A percentile compares a stretch with the other conserved stretches of the same genome.
These are phyloP conservation scores for Graphilbum sp. DNA, from an alignment of 2,329 filamentous ascomycete species.

Conservation along the genomic window DNA sequence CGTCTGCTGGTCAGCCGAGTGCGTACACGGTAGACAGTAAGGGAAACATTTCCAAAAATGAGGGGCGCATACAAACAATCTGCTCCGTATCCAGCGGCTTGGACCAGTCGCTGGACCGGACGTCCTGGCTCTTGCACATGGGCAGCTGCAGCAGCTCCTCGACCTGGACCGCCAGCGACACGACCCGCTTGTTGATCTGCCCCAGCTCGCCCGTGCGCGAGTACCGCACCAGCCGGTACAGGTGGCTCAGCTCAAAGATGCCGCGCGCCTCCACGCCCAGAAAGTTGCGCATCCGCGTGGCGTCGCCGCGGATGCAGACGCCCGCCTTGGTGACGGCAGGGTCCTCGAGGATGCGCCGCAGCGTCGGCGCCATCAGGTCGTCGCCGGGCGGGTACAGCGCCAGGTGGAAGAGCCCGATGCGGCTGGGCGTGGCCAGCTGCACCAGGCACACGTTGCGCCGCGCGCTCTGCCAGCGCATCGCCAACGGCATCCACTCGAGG, in stretches of 20 bases:
- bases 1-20: slow-evolving; percentile 44
- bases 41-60: not conserved
- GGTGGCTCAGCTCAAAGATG: slow-evolving; percentile 66
- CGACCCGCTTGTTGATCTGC: slow-evolving; percentile 47
- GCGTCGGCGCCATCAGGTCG: slow-evolving; percentile 51
- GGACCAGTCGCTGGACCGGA: slow-evolving; percentile 64
- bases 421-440: slow-evolving; percentile 62
- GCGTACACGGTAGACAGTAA: too few relatives aligned
- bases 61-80: slow-evolving; percentile 36
- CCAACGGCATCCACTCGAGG: slow-evolving; percentile 59
- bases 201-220: slow-evolving; percentile 31
- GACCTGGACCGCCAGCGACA: slow-evolving; percentile 54
- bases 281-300: slow-evolving; percentile 48
- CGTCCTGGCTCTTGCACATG: slow-evolving; percentile 52
- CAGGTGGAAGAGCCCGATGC: slow-evolving; percentile 69
- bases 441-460: slow-evolving; percentile 65
- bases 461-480: slow-evolving; percentile 27
- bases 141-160: slow-evolving; percentile 56
- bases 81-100: slow-evolving; percentile 44
- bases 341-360: slow-evolving; percentile 59
- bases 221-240: slow-evolving; percentile 63
- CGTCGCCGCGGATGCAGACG: slow-evolving; percentile 57
- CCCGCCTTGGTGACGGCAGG: slow-evolving; percentile 56
- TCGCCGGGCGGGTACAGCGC: slow-evolving; percentile 39
- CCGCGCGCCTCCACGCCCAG: slow-evolving; percentile 49